Evolutionary conservation across 495 filamentous ascomycete species (phyloP), one percentile per base, ranked within the genome.

Genomic region (Lasiosphaeria miniovina): DNA sequence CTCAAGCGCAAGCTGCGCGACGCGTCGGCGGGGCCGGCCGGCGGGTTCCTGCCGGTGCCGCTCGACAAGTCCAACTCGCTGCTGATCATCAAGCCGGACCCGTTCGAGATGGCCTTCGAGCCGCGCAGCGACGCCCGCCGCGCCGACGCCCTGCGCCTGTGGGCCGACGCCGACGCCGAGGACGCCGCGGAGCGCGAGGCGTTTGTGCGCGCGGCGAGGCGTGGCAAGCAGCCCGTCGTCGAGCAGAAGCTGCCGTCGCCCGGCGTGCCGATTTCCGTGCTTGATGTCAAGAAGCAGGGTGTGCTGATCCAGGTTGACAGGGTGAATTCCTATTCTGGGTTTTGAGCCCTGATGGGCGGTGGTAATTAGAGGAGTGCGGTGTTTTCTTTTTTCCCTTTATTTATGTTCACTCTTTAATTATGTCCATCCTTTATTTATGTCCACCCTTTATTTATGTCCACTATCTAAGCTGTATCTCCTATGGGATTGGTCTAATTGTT

Each of bases 81-180:
- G 40, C 63, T 77, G 3, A 77, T 77, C 52, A 73, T 77, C 63
- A 75, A 76, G 62, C 75, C 75, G 4, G 66, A 76, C 48, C 70
- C 71, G 0, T 77, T 77, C 55, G 61, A 72, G 59, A 76, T 77
- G 75, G 60, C 55, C 6, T 75, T 77, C 34, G 73, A 76, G 59
- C 75, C 75, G 5, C 65, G 75, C 24, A 75, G 69, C n/a, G 41
- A 63, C 17, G 55, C 58, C 14, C 61, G 68, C 31, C 65, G 65
- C 36, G 50, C 62, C 32, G 69, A 76, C 50, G 74, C 70, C 3
- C 52, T 76, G 11, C 57, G 57, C 5, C 10, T 65, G 3, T 69
- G 67, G 67, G 49, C 57, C 9, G 59, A 64, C 38, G 57, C 67
- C 3, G 62, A 74, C 0, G 60, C 56, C 4, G 55, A 54, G 6